Evolutionary conservation across 2,329 filamentous ascomycete genomes (phyloP).

Genomic region (Cercospora sp.): DNA sequence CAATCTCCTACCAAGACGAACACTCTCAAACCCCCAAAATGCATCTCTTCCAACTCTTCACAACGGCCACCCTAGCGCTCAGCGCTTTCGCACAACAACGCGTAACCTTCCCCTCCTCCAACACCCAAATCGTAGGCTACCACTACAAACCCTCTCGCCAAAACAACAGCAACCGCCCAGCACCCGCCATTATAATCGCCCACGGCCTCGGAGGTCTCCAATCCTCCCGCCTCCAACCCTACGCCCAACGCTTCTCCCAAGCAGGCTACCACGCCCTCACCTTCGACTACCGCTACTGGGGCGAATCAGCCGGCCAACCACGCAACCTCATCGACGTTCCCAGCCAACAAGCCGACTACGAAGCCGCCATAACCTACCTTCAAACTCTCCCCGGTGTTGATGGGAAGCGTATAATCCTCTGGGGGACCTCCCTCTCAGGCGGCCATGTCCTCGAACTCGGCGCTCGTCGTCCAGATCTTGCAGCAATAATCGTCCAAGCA

Average conservation of each 20-base stretch:
- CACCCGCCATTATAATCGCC: neutral
- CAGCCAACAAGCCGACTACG: neutral
- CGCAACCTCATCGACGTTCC: neutral
- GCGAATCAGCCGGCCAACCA: neutral
- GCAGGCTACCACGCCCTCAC: neutral
- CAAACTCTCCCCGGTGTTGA: neutral
- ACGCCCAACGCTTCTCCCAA: neutral
- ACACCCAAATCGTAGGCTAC: neutral
- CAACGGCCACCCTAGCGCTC: neutral
- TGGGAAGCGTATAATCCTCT: neutral
- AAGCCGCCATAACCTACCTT: neutral
- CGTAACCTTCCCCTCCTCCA: neutral
- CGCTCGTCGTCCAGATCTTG: neutral
- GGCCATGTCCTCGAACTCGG: neutral
- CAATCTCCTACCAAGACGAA: neutral
- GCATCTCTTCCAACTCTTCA: neutral
- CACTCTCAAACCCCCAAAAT: neutral
- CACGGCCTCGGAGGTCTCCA: neutral
- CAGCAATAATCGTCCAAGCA: neutral
- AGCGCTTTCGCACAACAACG: neutral
- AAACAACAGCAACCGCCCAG: neutral
- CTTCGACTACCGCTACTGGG: neutral
- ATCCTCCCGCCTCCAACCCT: neutral
- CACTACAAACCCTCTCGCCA: neutral
- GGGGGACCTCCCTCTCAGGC: neutral